Base-by-base conservation (phyloP, 768 basidiomycete genomes). In the Rhodocollybia butyracea region DNA sequence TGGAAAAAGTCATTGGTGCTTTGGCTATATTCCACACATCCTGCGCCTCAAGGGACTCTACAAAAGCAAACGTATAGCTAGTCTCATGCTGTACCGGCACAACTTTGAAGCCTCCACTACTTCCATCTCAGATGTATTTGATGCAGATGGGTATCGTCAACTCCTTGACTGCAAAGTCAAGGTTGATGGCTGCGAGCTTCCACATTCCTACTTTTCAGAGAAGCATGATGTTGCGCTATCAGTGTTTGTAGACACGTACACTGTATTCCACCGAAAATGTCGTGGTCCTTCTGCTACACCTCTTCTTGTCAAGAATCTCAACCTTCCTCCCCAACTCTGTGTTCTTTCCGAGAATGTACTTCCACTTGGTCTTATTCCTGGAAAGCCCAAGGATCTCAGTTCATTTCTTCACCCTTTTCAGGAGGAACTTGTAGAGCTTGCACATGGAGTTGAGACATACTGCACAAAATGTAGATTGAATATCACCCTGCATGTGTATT, bases 391-490 rank as follows among this genome's bases (percentile, higher is more conserved):
- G 19, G 73, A 79, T 55, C 30, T 71, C 1, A 69, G 71, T 39
- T 81, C 79, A 0, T 81, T 80, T 48, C 60, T 74, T 0, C 70
- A 60, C 43, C 79, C 77, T 0, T 51, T 76, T 3, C 59, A 76
- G 2, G 56, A 75, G n/a, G 77, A 81, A 54, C 57, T 72, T 5
- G 27, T 70, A 0, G 43, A 63, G 13, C 68, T 79, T 0, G 68
- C 66, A 0, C 12, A 55, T n/a, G 79, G 78, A 3, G 66, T 79
- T 4, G 24, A 19, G 2, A 69, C 75, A 0, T 75, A 65, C 40
- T 66, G 76, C 58, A 65, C 66, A 0, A 45, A 66, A 1, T 46
- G 59, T 0, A 43, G 59, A 26, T 17, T 46, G 8, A 5, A 58
- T 5, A 75, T 75, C 42, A 19, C 26, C 0, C 64, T 73, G 2